Evolutionary conservation across 306 rosid species (phyloP).

Genomic region (Carpinus fangiana): DNA sequence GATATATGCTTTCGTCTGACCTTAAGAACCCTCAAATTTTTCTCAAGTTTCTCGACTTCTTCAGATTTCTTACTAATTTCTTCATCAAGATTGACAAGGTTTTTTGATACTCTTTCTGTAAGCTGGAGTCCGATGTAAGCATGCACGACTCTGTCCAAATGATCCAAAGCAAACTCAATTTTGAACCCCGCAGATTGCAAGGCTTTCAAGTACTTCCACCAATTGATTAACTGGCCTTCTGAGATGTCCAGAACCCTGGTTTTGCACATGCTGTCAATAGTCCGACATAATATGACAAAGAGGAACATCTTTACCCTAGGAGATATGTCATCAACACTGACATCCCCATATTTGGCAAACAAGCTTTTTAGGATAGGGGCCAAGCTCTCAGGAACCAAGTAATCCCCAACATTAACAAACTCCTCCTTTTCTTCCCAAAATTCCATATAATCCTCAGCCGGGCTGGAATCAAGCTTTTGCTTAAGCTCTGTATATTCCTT

Average conservation of each 20-base stretch:
- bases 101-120: background rate
- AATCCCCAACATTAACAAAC: background rate
- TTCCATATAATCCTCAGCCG: background rate
- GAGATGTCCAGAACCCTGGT: conserved; percentile 2
- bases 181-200: background rate
- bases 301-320: background rate
- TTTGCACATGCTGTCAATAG: background rate
- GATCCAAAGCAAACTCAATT: background rate
- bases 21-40: background rate
- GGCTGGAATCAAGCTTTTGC: background rate
- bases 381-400: background rate
- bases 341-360: background rate
- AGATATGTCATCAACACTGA: background rate
- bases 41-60: background rate
- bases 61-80: background rate
- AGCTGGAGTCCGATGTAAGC: background rate
- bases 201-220: background rate
- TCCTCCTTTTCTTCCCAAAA: background rate
- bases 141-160: background rate
- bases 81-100: background rate
- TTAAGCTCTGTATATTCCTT: background rate
- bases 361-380: background rate
- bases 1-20: background rate
- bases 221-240: background rate
- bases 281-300: background rate